Evolutionary conservation across 2,329 filamentous ascomycete genomes (phyloP).

Genomic region (Chrysoporthe puriensis): DNA sequence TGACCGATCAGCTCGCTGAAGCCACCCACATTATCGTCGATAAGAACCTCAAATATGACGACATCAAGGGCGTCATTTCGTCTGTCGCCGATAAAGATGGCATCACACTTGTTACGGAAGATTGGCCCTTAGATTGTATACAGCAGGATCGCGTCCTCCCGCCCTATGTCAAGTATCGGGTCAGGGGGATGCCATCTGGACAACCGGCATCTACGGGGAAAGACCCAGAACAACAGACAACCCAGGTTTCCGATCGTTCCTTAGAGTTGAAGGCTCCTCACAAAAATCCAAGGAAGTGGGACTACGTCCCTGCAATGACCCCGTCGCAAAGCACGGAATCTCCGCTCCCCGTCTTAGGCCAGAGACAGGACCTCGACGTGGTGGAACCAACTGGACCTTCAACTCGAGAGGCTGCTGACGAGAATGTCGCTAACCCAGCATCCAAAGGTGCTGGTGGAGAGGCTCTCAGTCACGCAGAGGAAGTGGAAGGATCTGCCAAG

Average conservation of each 20-base stretch:
- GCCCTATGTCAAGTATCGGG: slow-evolving; percentile 60
- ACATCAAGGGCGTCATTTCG: slow-evolving; percentile 63
- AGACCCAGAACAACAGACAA: slow-evolving; percentile 28
- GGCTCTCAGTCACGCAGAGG: slow-evolving; percentile 20
- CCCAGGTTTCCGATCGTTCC: slow-evolving; percentile 39
- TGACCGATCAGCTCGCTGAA: slow-evolving; percentile 61
- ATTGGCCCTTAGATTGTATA: slow-evolving; percentile 72
- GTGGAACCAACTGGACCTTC: not conserved
- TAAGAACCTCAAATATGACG: slow-evolving; percentile 63
- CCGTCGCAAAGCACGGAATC: slow-evolving; percentile 19
- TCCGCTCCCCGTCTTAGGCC: not conserved
- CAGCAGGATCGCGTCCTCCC: slow-evolving; percentile 59
- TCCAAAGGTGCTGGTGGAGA: slow-evolving; percentile 1
- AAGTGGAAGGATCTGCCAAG: not conserved
- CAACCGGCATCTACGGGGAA: slow-evolving; percentile 27
- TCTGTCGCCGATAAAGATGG: slow-evolving; percentile 34
- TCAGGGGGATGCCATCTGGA: slow-evolving; percentile 52
- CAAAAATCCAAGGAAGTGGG: slow-evolving; percentile 42
- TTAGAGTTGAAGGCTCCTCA: slow-evolving; percentile 54
- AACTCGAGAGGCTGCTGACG: not conserved
- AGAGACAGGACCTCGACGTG: not conserved
- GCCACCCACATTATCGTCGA: slow-evolving; percentile 85
- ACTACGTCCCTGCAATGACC: slow-evolving; percentile 44
- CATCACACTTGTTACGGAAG: slow-evolving; percentile 65
- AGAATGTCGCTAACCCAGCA: not conserved